Conservation (phyloP, 768 basidiomycete species). For the Termitomyces sp. region DNA sequence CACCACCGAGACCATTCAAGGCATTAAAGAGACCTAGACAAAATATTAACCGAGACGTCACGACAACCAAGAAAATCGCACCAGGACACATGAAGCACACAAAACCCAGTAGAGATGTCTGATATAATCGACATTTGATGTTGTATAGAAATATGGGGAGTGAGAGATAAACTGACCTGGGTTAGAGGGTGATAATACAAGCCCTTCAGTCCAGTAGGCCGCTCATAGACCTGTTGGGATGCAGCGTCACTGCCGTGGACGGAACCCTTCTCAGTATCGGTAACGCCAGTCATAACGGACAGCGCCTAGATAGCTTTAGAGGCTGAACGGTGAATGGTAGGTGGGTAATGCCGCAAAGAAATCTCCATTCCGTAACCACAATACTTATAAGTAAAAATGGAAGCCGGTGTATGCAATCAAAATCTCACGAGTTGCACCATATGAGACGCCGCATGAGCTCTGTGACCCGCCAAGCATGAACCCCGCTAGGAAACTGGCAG, state of each 20-base stretch:
- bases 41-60: not conserved
- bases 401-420: constrained; percentile 10
- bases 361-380: constrained; percentile 1
- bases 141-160: not conserved
- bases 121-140: not conserved
- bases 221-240: constrained; percentile 15
- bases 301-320: not conserved
- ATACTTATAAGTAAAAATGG: constrained; percentile 14
- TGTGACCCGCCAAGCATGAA: not conserved
- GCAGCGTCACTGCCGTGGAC: constrained; percentile 9
- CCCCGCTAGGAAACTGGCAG: not conserved
- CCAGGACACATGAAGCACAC: constrained; percentile 63
- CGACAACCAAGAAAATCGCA: constrained; percentile 20
- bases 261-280: constrained; percentile 16
- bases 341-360: constrained; percentile 2
- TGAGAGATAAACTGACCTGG: constrained; percentile 9
- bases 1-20: constrained; percentile 73
- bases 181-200: constrained; percentile 19
- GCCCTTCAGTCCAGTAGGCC: constrained; percentile 17
- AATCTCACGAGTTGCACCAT: constrained; percentile 14
- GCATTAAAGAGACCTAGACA: constrained; percentile 72
- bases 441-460: constrained; percentile 8
- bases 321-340: not conserved
- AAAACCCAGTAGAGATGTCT: constrained; percentile 58
- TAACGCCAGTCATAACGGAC: constrained; percentile 13